Percentiles rank a stretch among this genome's conserved stretches.
Conservation (phyloP, 257 asterid species). For the Ehretia macrophylla region DNA sequence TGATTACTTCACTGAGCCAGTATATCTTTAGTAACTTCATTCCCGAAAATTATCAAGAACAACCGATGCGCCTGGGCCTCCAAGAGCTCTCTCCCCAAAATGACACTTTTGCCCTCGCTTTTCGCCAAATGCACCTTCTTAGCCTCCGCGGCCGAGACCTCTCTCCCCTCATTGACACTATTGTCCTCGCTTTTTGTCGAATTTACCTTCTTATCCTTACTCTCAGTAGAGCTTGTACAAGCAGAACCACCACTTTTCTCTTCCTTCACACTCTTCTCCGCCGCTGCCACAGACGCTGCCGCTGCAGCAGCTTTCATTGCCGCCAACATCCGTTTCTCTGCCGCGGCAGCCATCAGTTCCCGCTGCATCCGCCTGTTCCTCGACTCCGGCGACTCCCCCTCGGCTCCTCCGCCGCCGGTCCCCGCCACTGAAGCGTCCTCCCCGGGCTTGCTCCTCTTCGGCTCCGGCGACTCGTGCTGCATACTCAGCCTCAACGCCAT, state of each 20-base stretch:
- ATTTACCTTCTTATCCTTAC: slow-evolving; percentile 32
- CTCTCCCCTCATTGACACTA: slow-evolving; percentile 23
- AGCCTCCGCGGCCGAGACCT: slow-evolving; percentile 23
- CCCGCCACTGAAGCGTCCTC: slow-evolving; percentile 36
- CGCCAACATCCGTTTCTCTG: slow-evolving; percentile 82
- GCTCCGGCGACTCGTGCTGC: slow-evolving; percentile 87
- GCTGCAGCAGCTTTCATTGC: slow-evolving; percentile 21
- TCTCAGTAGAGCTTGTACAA: background rate
- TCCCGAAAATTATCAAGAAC: slow-evolving; percentile 72
- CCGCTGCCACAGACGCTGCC: slow-evolving; percentile 10
- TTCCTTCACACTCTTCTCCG: slow-evolving; percentile 35
- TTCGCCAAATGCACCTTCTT: slow-evolving; percentile 21
- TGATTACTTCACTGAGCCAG: slow-evolving; percentile 98
- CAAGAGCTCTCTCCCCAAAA: slow-evolving; percentile 39
- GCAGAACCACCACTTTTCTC: slow-evolving; percentile 23
- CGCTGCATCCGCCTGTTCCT: slow-evolving; percentile 55
- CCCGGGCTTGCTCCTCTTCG: slow-evolving; percentile 84
- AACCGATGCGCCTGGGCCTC: slow-evolving; percentile 58
- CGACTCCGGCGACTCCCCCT: slow-evolving; percentile 53
- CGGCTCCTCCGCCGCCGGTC: slow-evolving; percentile 31
- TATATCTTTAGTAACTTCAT: slow-evolving; percentile 53
- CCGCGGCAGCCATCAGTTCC: slow-evolving; percentile 98
- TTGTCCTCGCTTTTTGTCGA: slow-evolving; percentile 23
- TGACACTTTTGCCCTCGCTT: slow-evolving; percentile 22
- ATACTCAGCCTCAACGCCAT: slow-evolving; percentile 63